These are phyloP conservation scores for Cadophora malorum DNA, from an alignment of 2,329 filamentous ascomycete species.

Conservation along the genomic window DNA sequence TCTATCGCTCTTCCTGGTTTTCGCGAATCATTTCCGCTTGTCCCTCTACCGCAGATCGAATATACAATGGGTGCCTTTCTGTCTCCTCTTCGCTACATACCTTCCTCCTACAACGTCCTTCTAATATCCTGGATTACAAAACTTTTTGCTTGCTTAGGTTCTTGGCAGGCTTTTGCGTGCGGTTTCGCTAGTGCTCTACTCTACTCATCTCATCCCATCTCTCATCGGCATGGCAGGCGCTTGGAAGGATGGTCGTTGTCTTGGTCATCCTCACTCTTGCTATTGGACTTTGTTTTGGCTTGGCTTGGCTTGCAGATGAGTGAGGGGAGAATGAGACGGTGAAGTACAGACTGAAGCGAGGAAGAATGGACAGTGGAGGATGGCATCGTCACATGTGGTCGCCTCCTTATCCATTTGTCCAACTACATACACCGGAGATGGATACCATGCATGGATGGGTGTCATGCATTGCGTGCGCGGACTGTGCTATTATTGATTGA, in stretches of 20 bases:
- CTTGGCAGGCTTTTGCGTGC: slow-evolving; percentile 7
- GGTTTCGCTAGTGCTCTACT: not conserved
- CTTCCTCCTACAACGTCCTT: slow-evolving; percentile 3
- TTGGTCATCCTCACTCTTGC: not conserved
- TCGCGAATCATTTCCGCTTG: slow-evolving; percentile 12
- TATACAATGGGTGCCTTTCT: not conserved
- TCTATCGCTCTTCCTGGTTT: not conserved
- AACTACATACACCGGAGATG: not conserved
- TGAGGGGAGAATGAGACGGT: not conserved
- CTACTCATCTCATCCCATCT: slow-evolving; percentile 10
- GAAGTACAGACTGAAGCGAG: not conserved
- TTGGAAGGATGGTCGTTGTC: slow-evolving; percentile 2
- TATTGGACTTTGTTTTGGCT: not conserved
- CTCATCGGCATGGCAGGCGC: slow-evolving; percentile 10
- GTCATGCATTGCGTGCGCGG: not conserved
- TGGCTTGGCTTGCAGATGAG: slow-evolving; percentile 1
- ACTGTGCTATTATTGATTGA: not conserved
- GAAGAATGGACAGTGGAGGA: not conserved
- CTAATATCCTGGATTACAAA: slow-evolving; percentile 16
- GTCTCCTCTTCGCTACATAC: slow-evolving; percentile 9
- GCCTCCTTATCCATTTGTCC: not conserved
- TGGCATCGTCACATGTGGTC: not conserved
- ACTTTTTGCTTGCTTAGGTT: slow-evolving; percentile 10
- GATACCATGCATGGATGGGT: slow-evolving; percentile 3
- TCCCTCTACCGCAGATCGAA: slow-evolving; percentile 1